These are phyloP conservation scores for Hyaloscypha finlandica DNA, from an alignment of 495 filamentous ascomycete species.

Conservation along the genomic window DNA sequence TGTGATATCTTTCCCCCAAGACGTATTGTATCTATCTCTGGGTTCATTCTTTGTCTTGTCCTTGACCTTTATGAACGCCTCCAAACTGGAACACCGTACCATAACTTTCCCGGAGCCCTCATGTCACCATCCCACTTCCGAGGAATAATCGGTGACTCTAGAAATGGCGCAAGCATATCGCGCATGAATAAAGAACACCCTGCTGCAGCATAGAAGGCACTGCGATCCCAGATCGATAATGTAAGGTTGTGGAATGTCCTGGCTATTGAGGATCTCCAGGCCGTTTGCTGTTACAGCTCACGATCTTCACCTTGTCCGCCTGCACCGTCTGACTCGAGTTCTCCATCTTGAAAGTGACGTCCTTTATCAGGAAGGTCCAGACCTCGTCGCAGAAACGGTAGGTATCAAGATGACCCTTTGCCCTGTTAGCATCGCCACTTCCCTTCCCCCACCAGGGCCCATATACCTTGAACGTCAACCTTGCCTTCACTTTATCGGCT, in stretches of 20 bases:
- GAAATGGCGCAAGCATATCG: background rate
- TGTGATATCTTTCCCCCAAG: background rate
- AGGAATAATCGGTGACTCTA: slow-evolving; percentile 6
- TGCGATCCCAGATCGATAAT: background rate
- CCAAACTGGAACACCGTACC: background rate
- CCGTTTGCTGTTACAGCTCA: slow-evolving; percentile 63
- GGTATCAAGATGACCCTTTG: slow-evolving; percentile 92
- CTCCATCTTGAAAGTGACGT: slow-evolving; percentile 96
- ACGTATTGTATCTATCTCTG: background rate
- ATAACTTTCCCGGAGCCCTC: background rate
- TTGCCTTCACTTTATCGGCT: slow-evolving; percentile 85
- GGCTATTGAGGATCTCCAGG: slow-evolving; percentile 32
- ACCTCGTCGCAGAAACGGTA: slow-evolving; percentile 99
- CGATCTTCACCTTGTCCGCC: slow-evolving; percentile 93
- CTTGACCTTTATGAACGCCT: background rate
- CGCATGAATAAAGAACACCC: background rate
- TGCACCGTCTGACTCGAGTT: slow-evolving; percentile 57
- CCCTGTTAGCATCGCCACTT: slow-evolving; percentile 14
- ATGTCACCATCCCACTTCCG: background rate
- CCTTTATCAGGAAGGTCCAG: slow-evolving; percentile 99
- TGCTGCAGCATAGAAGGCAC: background rate
- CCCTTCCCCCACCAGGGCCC: background rate
- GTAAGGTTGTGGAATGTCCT: background rate
- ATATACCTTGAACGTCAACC: slow-evolving; percentile 91
- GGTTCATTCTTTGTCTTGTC: background rate